Evolutionary conservation across 148 eudicot species (phyloP), one percentile per base, ranked within the genome.

Genomic region (Heliosperma pusillum): DNA sequence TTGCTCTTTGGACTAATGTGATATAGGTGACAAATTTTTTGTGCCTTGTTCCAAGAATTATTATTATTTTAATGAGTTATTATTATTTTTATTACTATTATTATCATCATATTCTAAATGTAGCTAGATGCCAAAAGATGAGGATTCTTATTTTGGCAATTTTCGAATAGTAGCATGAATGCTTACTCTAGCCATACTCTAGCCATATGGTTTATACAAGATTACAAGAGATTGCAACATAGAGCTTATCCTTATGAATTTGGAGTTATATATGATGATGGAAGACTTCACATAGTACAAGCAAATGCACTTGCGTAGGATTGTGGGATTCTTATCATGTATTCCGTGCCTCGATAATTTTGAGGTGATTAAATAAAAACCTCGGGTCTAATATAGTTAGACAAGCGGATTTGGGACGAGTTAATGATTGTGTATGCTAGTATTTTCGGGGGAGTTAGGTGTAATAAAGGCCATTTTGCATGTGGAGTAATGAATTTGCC

Each of bases 1-100:
- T n/a, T n/a, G 42, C 5, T 25, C 12, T 61, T 63, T 13, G 5
- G 67, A 64, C 20, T 1, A 29, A 64, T 27, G 21, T 66, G 25
- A 33, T 36, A 40, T 50, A 74, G 74, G 65, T 22, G 70, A 70
- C 75, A 75, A 71, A 70, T 33, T 6, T 66, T 45, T 15, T 66
- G 25, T 52, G 70, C 79, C 67, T 53, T 68, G 33, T 29, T 17
- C 33, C 55, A 45, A 33, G 45, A 13, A 74, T 26, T 27, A 29
- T 27, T 27, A 29, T 13, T 50, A n/a, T n/a, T n/a, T n/a, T n/a
- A n/a, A n/a, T n/a, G n/a, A n/a, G n/a, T n/a, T n/a, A n/a, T n/a
- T n/a, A n/a, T n/a, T n/a, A n/a, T n/a, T n/a, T n/a, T n/a, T n/a
- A n/a, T n/a, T n/a, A n/a, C n/a, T n/a, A n/a, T n/a, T n/a, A n/a